Evolutionary conservation across 495 filamentous ascomycete genomes (phyloP).

Genomic region (Immersiella caudata): DNA sequence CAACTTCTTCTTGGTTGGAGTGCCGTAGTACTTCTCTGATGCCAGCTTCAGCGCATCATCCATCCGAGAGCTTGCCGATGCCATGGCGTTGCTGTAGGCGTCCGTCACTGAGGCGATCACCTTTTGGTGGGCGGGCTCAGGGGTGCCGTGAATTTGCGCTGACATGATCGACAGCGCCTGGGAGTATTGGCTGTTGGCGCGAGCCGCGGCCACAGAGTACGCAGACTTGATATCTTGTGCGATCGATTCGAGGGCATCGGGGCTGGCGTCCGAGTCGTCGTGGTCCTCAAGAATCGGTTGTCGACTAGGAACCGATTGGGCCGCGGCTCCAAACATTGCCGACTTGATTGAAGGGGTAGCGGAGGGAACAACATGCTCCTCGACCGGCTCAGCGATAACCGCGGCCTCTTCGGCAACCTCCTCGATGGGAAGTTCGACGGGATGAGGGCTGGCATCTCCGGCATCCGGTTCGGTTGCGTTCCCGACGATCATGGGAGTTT

Average conservation of each 20-base stretch:
- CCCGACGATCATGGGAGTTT: conserved; percentile 31
- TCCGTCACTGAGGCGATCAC: conserved; percentile 68
- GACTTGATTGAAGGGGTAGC: conserved; percentile 38
- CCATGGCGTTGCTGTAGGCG: conserved; percentile 67
- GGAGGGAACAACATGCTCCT: conserved; percentile 14
- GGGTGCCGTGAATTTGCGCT: conserved; percentile 66
- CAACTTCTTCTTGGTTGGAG: conserved; percentile 46
- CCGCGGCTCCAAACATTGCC: conserved; percentile 49
- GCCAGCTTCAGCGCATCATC: conserved; percentile 52
- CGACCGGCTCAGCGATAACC: not conserved
- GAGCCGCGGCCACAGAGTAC: conserved; percentile 62
- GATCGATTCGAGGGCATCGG: conserved; percentile 64
- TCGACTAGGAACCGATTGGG: conserved; percentile 47
- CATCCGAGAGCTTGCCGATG: conserved; percentile 61
- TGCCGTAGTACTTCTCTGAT: conserved; percentile 50
- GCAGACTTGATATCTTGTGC: conserved; percentile 53
- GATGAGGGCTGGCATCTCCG: conserved; percentile 57
- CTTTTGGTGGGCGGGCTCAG: conserved; percentile 61
- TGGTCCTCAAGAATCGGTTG: conserved; percentile 41
- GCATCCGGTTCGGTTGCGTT: conserved; percentile 28
- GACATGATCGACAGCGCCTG: conserved; percentile 68
- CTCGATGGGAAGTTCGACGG: conserved; percentile 47
- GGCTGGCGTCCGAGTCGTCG: conserved; percentile 55
- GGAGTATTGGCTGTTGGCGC: conserved; percentile 65
- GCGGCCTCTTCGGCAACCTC: conserved; percentile 14